Conservation (phyloP, 345 rosid species). For the Sisymbrium irio region DNA sequence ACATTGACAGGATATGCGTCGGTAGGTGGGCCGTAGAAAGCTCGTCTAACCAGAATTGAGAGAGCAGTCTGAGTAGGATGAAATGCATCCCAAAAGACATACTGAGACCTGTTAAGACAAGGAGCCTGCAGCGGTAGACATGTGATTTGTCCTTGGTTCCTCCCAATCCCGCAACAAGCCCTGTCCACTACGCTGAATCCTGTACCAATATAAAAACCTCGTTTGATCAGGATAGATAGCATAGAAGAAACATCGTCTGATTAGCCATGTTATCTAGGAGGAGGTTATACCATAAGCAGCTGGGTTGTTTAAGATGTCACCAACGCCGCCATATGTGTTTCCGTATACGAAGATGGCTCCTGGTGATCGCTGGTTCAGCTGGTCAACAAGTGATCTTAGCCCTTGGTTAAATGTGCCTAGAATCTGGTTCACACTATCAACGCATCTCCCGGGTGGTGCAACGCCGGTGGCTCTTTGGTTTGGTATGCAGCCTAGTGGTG, state of each 20-base stretch:
- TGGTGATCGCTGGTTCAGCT: slow-evolving; percentile 53
- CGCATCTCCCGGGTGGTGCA: slow-evolving; percentile 57
- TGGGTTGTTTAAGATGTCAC: slow-evolving; percentile 71
- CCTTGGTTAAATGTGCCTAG: slow-evolving; percentile 70
- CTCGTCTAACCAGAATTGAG: slow-evolving; percentile 53
- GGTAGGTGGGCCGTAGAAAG: slow-evolving; percentile 57
- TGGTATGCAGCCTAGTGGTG: slow-evolving; percentile 87
- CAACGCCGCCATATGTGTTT: slow-evolving; percentile 56
- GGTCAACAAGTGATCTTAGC: slow-evolving; percentile 55
- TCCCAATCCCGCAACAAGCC: slow-evolving; percentile 80
- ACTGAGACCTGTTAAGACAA: slow-evolving; percentile 50
- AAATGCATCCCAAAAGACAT: slow-evolving; percentile 89
- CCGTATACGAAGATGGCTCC: slow-evolving; percentile 57
- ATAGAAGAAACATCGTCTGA: neutral
- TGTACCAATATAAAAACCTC: slow-evolving; percentile 28
- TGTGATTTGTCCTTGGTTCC: slow-evolving; percentile 68
- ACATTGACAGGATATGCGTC: slow-evolving; percentile 74
- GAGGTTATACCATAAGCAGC: slow-evolving; percentile 50
- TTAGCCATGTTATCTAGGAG: neutral
- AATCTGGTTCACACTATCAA: slow-evolving; percentile 65
- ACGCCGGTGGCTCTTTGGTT: slow-evolving; percentile 51
- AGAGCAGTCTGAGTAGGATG: slow-evolving; percentile 83
- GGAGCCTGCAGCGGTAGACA: slow-evolving; percentile 62
- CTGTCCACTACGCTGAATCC: slow-evolving; percentile 67
- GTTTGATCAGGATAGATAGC: neutral